Evolutionary conservation across 2,329 filamentous ascomycete species (phyloP), one percentile per base, ranked within the genome.

Genomic region (Chaetomium strumarium): DNA sequence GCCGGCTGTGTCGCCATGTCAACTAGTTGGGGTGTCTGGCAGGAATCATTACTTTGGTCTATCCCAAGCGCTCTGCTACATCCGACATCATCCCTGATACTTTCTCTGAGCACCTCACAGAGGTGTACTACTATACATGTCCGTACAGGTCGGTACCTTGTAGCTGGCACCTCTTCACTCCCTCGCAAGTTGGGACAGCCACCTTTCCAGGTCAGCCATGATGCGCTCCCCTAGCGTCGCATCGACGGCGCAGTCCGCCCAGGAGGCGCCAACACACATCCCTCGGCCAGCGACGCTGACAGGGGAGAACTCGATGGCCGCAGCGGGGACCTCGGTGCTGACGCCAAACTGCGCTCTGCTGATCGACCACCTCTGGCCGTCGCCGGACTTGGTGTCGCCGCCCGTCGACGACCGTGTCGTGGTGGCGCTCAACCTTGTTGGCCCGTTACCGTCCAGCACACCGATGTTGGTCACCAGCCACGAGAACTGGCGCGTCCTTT

Each of bases 401-500:
- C 31, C 31, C 7, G 31, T 8, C 31, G 31, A 7, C 8, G 7
- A 7, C 31, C 7, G 31, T 33, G 7, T 33, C n/a, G n/a, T n/a
- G n/a, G n/a, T n/a, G n/a, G n/a, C n/a, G n/a, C n/a, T n/a, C n/a
- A n/a, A n/a, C n/a, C n/a, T n/a, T n/a, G n/a, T n/a, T n/a, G n/a
- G n/a, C 8, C 31, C 31, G 31, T 12, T 12, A 12, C 66, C 63
- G 42, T 69, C 56, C 14, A 70, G 51, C 7, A 68, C 63, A 39
- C 68, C 68, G n/a, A 70, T 49, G 53, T 70, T 70, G 42, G 67
- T 68, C 8, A 71, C 63, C 19, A 68, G 53, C 62, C 65, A 70
- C 17, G 67, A 60, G 31, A 62, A 60, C 12, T 66, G 58, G 16
- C 68, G 58, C 49, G 61, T 51, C 60, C 63, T 67, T 19, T 56